Conservation (phyloP, 805 yeast genomes). For the Zygotorulaspora sp. region DNA sequence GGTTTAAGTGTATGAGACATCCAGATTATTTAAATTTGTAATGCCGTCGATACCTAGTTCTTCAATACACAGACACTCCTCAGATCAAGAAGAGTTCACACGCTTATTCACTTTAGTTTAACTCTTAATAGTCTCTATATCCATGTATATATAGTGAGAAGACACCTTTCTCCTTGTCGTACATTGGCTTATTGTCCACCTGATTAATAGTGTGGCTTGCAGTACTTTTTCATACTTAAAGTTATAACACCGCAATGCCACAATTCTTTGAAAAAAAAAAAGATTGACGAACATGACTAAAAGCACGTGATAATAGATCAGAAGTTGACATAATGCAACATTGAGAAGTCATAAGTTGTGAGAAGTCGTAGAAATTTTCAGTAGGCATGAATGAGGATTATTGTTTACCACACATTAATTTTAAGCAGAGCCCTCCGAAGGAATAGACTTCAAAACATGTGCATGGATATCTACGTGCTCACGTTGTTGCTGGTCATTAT, state of each 20-base stretch:
- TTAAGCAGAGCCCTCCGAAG: not conserved
- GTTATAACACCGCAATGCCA: conserved; percentile 1
- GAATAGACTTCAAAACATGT: conserved; percentile 1
- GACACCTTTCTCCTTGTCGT: too few relatives aligned
- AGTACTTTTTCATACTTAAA: not conserved
- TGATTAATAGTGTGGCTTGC: conserved; percentile 1
- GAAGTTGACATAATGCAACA: too few relatives aligned
- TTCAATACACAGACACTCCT: too few relatives aligned
- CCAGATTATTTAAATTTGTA: not conserved
- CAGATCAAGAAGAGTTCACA: too few relatives aligned
- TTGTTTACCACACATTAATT: not conserved
- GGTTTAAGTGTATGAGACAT: conserved; percentile 19
- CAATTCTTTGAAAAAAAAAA: not conserved
- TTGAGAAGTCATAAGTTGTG: too few relatives aligned
- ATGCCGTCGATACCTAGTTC: too few relatives aligned
- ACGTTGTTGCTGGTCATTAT: not conserved
- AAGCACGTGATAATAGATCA: too few relatives aligned
- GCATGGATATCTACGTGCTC: not conserved
- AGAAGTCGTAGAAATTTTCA: too few relatives aligned
- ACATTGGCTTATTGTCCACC: too few relatives aligned
- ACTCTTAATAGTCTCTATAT: too few relatives aligned
- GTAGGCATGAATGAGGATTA: too few relatives aligned
- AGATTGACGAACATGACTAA: not conserved
- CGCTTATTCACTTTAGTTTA: too few relatives aligned
- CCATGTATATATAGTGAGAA: not conserved